Evolutionary conservation across 2,329 filamentous ascomycete species (phyloP).

Genomic region (Tolypocladium guangdongense): DNA sequence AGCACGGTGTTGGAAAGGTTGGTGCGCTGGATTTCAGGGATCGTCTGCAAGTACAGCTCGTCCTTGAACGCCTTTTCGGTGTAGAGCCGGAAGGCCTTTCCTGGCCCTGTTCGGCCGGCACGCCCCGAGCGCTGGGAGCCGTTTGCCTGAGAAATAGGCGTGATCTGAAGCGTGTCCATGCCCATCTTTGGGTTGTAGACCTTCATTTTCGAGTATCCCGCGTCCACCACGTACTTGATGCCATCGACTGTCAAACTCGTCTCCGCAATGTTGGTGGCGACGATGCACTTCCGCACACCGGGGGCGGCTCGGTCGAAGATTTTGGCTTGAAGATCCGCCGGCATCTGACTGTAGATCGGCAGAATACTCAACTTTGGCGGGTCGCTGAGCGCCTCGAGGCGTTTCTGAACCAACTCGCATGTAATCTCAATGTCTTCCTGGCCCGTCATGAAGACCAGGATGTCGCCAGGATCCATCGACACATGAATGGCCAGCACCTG

Average conservation of each 20-base stretch:
- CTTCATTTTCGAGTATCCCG: conserved; percentile 93
- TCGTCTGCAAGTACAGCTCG: conserved; percentile 92
- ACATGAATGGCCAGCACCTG: conserved; percentile 94
- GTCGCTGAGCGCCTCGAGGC: conserved; percentile 81
- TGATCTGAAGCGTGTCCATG: conserved; percentile 98
- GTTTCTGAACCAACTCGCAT: conserved; percentile 82
- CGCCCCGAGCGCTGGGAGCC: conserved; percentile 86
- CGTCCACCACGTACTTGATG: conserved; percentile 98
- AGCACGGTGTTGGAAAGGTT: conserved; percentile 93
- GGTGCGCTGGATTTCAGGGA: conserved; percentile 93
- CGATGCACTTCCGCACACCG: conserved; percentile 92
- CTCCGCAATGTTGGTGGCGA: conserved; percentile 97
- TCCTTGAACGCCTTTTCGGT: conserved; percentile 94
- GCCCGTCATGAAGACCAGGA: conserved; percentile 97
- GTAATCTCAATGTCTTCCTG: conserved; percentile 98
- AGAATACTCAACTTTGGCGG: conserved; percentile 89
- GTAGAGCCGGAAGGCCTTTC: conserved; percentile 88
- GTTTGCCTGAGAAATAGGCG: conserved; percentile 94
- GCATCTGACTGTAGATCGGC: conserved; percentile 99
- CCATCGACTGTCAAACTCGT: conserved; percentile 96
- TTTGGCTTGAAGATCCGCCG: conserved; percentile 91
- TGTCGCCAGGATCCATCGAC: conserved; percentile 85
- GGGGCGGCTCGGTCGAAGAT: conserved; percentile 89
- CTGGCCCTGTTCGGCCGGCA: conserved; percentile 86
- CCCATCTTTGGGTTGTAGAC: conserved; percentile 99